Evolutionary conservation across 2,329 filamentous ascomycete genomes (phyloP), one percentile per base, ranked within the genome.

Genomic region (Zymoseptoria passerinii): DNA sequence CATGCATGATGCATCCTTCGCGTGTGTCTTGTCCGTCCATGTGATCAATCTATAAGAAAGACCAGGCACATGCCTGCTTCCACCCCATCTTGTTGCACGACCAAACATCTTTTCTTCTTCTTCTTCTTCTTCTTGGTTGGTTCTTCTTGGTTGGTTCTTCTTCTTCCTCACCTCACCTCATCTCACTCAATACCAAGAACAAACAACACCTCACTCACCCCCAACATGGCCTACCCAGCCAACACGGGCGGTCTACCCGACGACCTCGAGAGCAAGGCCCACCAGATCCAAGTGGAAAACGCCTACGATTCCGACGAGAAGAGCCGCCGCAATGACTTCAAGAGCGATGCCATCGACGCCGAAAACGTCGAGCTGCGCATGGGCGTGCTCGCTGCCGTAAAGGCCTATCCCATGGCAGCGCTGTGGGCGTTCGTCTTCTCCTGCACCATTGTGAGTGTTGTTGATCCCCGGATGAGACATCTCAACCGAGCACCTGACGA

Each of bases 381-480:
- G 79, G 71, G 66, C 1, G 77, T 80, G 58, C 51, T 76, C 16
- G 57, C 81, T 65, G 80, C 80, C 59, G 76, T 81, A 58, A 75
- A 71, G 68, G 75, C 74, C 10, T 80, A 82, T 67, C 80, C 80
- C 16, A 77, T 77, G 72, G 80, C 80, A 63, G 75, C 74, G 16
- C 76, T 76, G 61, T 82, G 80, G 80, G 80, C 79, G 5, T 81
- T 82, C 57, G 69, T 81, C 68, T 78, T 83, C 70, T 82, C 77
- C 52, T 81, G 69, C 73, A 81, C 78, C 20, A 82, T 83, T 72
- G 80, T 82, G 71, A 74, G 80, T 62, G n/a, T n/a, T n/a, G n/a
- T n/a, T n/a, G n/a, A 44, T 3, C 13, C 13, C 48, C 48, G 8
- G 19, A 35, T 44, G 48, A 28, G 52, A 40, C 16, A 19, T 52